Evolutionary conservation across 1,284 basidiomycete species (phyloP).

Genomic region (Ustilago sp.): DNA sequence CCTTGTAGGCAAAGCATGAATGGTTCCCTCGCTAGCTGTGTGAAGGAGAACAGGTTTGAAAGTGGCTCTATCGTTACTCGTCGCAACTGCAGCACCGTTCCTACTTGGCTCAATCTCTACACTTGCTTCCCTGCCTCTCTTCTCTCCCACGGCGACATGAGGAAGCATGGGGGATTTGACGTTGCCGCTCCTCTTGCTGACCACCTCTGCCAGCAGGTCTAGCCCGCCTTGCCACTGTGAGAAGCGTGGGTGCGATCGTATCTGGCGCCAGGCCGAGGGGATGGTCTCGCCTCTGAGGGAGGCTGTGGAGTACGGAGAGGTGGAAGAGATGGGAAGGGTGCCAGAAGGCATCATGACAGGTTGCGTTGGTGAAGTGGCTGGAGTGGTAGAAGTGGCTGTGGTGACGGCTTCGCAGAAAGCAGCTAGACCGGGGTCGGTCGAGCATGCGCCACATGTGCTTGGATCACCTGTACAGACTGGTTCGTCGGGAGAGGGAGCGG

Average conservation of each 20-base stretch:
- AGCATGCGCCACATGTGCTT: constrained; percentile 52
- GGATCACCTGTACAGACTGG: constrained; percentile 56
- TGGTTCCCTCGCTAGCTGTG: constrained; percentile 16
- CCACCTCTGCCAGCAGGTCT: constrained; percentile 66
- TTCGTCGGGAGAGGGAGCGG: constrained; percentile 19
- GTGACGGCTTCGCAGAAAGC: constrained; percentile 57
- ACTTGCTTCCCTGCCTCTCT: constrained; percentile 29
- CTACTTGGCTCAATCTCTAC: constrained; percentile 45
- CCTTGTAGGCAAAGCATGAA: constrained; percentile 3
- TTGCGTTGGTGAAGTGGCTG: constrained; percentile 15
- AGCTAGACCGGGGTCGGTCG: constrained; percentile 52
- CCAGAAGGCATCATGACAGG: constrained; percentile 25
- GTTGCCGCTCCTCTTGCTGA: constrained; percentile 50
- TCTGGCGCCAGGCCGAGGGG: constrained; percentile 61
- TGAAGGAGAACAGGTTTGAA: constrained; percentile 25
- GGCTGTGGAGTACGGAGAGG: neutral
- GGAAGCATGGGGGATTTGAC: constrained; percentile 42
- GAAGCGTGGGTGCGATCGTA: constrained; percentile 66
- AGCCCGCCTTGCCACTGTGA: constrained; percentile 60
- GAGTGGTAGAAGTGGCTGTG: constrained; percentile 20
- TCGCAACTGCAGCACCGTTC: constrained; percentile 9
- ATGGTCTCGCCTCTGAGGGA: constrained; percentile 45
- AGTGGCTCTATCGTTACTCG: constrained; percentile 39
- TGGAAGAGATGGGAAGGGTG: constrained; percentile 17
- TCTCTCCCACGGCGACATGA: neutral